Base-by-base conservation (phyloP, 2,329 filamentous ascomycete genomes). In the Cladosporium sp. region DNA sequence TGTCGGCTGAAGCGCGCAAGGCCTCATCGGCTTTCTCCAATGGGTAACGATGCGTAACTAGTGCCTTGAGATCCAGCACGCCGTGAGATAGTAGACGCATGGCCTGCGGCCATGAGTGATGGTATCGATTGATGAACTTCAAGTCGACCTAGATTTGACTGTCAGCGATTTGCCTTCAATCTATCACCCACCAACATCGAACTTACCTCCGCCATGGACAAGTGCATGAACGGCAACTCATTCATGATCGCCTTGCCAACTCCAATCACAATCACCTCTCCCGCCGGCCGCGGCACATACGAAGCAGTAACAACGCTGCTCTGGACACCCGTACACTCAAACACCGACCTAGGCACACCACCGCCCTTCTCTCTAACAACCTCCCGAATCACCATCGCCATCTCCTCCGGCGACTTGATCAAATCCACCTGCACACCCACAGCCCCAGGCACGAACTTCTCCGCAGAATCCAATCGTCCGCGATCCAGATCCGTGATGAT, bases 401-500 rank as follows among this genome's bases (percentile, higher is more conserved):
- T 72, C 30, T 73, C 71, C 59, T 74, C 58, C 10, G 70, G 64
- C 11, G 60, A 66, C 49, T 68, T 69, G 23, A 60, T 64, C 18
- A 65, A 60, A 10, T 73, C 64, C 32, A 76, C 72, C 49, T 70
- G 68, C 46, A 72, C 73, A 1, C 74, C 71, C 1, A 69, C 63
- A 53, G 69, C 71, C 1, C 69, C 70, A 11, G 73, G 74, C 1
- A 86, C 86, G 8, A 92, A 94, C 30, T 80, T 79, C 72, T 82
- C 82, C 16, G 94, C 93, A 74, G 97, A 95, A 66, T 91, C 87
- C 67, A 97, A 83, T 77, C 93, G 88, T 68, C 85, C 81, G 70
- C 88, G 85, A 67, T 96, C 88, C 70, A 98, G 93, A 80, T 97
- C 94, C 43, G 96, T 93, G 7, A 88, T 87, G 26, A 96, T 88